Conservation (phyloP, 352 stramenopile genomes). For the Thraustochytrium sp. region DNA sequence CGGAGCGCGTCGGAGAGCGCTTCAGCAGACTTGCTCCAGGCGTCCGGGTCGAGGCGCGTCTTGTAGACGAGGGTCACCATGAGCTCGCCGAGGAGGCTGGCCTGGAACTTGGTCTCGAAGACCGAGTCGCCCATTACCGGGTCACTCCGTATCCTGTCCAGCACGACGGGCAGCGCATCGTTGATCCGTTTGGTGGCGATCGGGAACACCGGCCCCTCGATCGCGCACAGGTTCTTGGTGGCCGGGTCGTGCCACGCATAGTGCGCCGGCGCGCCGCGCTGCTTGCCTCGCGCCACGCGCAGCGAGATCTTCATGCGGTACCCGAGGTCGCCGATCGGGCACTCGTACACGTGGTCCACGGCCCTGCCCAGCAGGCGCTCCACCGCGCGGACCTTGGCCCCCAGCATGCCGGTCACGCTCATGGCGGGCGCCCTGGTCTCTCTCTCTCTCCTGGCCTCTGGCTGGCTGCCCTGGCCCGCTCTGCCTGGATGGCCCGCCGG, state of each 20-base stretch:
- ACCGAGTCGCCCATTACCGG: background rate
- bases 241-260: background rate
- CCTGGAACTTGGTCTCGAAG: constrained; percentile 15
- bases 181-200: constrained; percentile 15
- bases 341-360: constrained; percentile 24
- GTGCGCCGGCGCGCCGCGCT: background rate
- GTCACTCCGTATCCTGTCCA: background rate
- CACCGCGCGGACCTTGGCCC: constrained; percentile 12
- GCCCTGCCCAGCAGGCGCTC: background rate
- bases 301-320: constrained; percentile 33
- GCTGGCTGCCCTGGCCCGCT: no score
- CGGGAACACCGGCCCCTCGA: background rate
- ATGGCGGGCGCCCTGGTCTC: background rate
- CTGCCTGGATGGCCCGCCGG: no score
- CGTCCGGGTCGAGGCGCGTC: background rate
- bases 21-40: background rate
- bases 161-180: constrained; percentile 13
- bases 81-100: background rate
- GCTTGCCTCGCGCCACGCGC: background rate
- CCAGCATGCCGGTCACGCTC: background rate
- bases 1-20: background rate
- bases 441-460: no score
- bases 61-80: constrained; percentile 1
- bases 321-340: constrained; percentile 6
- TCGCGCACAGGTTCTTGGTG: background rate